These are phyloP conservation scores for Fusarium sp. DNA, from an alignment of 2,329 filamentous ascomycete species.

Conservation along the genomic window DNA sequence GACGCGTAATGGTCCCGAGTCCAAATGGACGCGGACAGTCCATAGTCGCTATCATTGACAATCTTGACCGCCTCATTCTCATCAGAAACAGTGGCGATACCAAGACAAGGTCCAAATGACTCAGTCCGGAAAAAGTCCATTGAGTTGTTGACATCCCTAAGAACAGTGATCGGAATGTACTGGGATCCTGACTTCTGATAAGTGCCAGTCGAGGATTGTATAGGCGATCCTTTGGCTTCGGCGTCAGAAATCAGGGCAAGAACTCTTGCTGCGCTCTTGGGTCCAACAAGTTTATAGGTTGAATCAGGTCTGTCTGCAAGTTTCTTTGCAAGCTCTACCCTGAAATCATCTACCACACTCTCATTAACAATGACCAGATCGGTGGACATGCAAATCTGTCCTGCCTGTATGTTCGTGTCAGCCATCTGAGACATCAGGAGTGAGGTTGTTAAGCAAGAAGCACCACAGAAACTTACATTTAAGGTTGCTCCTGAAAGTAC, in stretches of 20 bases:
- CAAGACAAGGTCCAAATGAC: conserved; percentile 1
- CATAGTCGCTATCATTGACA: background rate
- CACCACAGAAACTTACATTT: background rate
- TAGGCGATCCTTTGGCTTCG: background rate
- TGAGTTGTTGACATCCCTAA: background rate
- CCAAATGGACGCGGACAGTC: background rate
- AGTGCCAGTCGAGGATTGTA: fast-evolving
- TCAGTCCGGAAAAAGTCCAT: background rate
- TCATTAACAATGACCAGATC: background rate
- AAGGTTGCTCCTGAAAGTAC: background rate
- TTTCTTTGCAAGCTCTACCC: background rate
- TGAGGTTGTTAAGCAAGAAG: too few species aligned
- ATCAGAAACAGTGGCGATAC: background rate
- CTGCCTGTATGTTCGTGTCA: fast-evolving
- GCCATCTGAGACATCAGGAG: too few species aligned
- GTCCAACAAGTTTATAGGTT: fast-evolving
- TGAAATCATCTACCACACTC: background rate
- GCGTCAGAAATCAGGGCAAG: background rate
- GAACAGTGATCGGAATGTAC: background rate
- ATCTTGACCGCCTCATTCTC: background rate
- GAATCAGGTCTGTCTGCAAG: background rate
- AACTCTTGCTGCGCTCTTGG: background rate
- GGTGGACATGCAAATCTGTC: conserved; percentile 9
- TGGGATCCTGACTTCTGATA: fast-evolving
- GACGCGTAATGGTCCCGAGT: background rate